Evolutionary conservation across 805 yeast genomes (phyloP), one percentile per base, ranked within the genome.

Genomic region (Candida xyloterini): DNA sequence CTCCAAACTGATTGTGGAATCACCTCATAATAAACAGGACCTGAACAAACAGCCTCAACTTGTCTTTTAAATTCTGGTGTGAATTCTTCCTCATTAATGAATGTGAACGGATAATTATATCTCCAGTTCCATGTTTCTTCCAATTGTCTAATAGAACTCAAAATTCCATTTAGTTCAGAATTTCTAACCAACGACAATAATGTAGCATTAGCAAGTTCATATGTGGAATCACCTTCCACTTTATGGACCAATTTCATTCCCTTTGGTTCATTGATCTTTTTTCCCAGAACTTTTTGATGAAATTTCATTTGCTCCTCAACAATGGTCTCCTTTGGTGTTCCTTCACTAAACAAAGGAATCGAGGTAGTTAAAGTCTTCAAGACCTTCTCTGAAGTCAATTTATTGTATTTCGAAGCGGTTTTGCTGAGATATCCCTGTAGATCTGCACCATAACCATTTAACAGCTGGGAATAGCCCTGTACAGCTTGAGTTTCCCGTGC

Each of bases 101-200:
- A 60, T 39, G 85, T 81, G 67, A 85, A 85, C 1, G 93, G 91
- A 55, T 85, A 85, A 36, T 72, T 68, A 60, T 79, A 85, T 52
- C 81, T 78, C 35, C 61, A 46, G 59, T 85, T 85, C 67, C 83
- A 85, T 1, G 68, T 68, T 25, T 59, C 63, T 55, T 85, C 93
- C 25, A 86, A 70, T 46, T 71, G 74, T 43, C 56, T 56, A 46
- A 86, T 77, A 2, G 91, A 71, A 10, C 55, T 51, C 2, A 74
- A 53, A 23, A 85, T 67, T 0, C 63, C 72, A 1, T 52, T 52
- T 25, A 71, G 58, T 51, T 85, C 95, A 3, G 70, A 54, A 55
- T 84, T 83, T 43, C 89, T 66, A n/a, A 81, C 90, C 38, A 84
- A 65, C 5, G 85, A 74, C 10, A 85, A 56, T 36, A 85, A 70